Evolutionary conservation across 345 rosid species (phyloP).

Genomic region (Orychophragmus violaceus): DNA sequence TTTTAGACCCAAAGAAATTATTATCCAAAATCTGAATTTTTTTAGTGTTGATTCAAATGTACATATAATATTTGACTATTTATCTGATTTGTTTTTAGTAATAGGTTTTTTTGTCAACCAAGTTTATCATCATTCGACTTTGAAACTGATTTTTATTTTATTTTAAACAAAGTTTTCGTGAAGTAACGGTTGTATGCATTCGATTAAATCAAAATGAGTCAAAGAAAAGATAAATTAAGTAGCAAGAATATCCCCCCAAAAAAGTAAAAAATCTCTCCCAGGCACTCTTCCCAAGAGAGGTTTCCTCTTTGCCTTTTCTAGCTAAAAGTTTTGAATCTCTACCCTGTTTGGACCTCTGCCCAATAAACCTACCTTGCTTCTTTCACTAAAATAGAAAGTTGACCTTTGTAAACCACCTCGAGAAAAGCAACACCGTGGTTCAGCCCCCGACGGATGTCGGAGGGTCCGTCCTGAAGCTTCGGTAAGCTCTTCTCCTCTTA

Average conservation of each 20-base stretch:
- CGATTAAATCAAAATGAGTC: not conserved
- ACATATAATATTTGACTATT: not conserved
- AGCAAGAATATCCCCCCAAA: too few species aligned
- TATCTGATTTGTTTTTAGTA: not conserved
- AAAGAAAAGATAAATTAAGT: not conserved
- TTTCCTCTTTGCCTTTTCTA: slow-evolving; percentile 3
- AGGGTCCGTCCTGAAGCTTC: too few species aligned
- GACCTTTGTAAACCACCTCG: too few species aligned
- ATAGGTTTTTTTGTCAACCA: not conserved
- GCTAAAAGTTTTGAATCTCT: too few species aligned
- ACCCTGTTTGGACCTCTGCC: too few species aligned
- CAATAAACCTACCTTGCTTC: too few species aligned
- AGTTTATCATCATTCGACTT: not conserved
- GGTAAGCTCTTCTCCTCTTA: too few species aligned
- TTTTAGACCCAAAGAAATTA: not conserved
- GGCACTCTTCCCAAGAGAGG: too few species aligned
- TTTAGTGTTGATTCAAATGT: not conserved
- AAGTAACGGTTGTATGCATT: not conserved
- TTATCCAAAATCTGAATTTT: not conserved
- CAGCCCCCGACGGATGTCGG: too few species aligned
- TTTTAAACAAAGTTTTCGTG: not conserved
- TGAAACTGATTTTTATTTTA: not conserved
- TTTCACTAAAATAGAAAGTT: too few species aligned
- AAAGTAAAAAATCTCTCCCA: too few species aligned
- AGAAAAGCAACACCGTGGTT: too few species aligned